Base-by-base conservation (phyloP, 441 rosid species). In the Theobroma grandiflorum region DNA sequence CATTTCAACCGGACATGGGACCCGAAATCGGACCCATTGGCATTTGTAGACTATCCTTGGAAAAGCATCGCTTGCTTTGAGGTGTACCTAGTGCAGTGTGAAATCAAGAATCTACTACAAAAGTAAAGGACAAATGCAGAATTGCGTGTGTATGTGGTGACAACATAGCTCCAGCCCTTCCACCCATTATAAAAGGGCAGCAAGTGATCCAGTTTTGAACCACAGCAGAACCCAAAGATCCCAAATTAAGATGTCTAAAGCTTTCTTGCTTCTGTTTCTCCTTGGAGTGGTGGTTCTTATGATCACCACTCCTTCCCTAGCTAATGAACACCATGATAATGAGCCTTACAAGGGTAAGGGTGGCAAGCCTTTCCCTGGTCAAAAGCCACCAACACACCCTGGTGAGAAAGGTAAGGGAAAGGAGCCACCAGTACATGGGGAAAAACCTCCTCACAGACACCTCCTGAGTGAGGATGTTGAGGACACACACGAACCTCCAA, bases 291-390 rank as follows among this genome's bases (percentile, higher is more conserved):
- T 75, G 78, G 57, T 75, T 43, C 33, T 75, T 3, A 16, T 26
- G 31, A 26, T 16, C 69, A 61, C 67, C 69, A 59, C 69, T 59
- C 78, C 78, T 59, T 75, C 78, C 31, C 40, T 61, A 12, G 78
- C 78, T 18, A 3, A 75, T n/a, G 26, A 75, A 26, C 57, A 59
- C 50, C 26, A 75, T 37, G 63, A n/a, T 10, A 33, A 69, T 47
- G 55, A 43, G 65, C 76, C 64, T 73, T 35, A 52, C 52, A 40
- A 47, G 53, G 22, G 33, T 16, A 14, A 65, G 42, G 47, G n/a
- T 1, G 47, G 47, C 26, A 65, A 73, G 50, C 76, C 65, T 37
- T 31, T 52, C 16, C 59, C 59, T 10, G 15, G 42, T 49, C 31
- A 53, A 26, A 18, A 72, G 63, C 75, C 49, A 4, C 73, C 73